Evolutionary conservation across 345 rosid species (phyloP), one percentile per base, ranked within the genome.

Genomic region (Anastatica hierochuntica): DNA sequence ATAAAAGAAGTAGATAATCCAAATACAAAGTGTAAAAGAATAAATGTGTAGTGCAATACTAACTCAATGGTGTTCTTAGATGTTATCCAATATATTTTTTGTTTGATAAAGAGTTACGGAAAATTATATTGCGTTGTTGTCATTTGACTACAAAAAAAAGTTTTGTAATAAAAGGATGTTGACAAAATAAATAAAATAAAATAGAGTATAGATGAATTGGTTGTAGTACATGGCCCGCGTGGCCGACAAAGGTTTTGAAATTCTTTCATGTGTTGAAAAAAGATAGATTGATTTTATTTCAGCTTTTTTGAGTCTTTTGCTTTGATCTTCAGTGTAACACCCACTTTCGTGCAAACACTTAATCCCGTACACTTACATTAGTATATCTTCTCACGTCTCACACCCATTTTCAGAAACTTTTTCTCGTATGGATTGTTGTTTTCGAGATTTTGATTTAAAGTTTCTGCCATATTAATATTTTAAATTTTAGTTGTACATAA

Each of bases 181-280:
- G n/a, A n/a, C n/a, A n/a, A n/a, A n/a, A n/a, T n/a, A n/a, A n/a
- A n/a, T n/a, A n/a, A n/a, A n/a, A n/a, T n/a, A n/a, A n/a, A n/a
- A n/a, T n/a, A n/a, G n/a, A n/a, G n/a, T n/a, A n/a, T n/a, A n/a
- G 6, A 34, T 17, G 2, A 18, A 33, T 18, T 15, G n/a, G 27
- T 53, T 18, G 38, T 52, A 52, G 47, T 45, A 40, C 6, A 38
- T 29, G 8, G 19, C 49, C 33, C 44, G 68, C 69, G 49, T 64
- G 63, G 51, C 38, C 51, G 58, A 65, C 58, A 65, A 57, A 65
- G 40, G 14, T 42, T 41, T 42, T 18, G 33, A 37, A 26, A 4
- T 27, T 27, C 14, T 31, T 31, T 10, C 14, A 3, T 20, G 14
- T 33, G 6, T 56, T 37, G 48, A 16, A 12, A 51, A 58, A 44